These are phyloP conservation scores for Ophiostoma angusticollis DNA, from an alignment of 2,329 filamentous ascomycete species.

Conservation along the genomic window DNA sequence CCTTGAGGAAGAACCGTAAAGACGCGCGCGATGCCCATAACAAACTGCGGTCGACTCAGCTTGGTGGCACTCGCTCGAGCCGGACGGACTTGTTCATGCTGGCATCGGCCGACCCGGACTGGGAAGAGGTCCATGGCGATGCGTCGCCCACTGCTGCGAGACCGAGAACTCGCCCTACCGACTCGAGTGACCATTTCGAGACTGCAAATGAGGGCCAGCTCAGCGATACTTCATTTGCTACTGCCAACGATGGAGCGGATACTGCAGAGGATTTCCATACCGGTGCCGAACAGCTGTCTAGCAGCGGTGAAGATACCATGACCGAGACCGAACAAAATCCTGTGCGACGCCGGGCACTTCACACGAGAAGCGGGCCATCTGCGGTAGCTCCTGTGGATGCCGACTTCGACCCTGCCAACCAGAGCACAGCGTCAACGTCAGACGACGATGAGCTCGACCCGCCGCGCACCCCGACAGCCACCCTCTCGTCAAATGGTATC, in stretches of 20 bases:
- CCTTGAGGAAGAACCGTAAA: slow-evolving; percentile 51
- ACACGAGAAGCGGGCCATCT: background rate
- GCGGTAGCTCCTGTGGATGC: background rate
- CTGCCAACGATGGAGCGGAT: slow-evolving; percentile 65
- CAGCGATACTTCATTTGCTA: slow-evolving; percentile 51
- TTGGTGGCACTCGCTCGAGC: slow-evolving; percentile 62
- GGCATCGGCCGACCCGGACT: slow-evolving; percentile 61
- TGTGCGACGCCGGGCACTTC: slow-evolving; percentile 4
- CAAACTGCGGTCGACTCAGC: slow-evolving; percentile 47
- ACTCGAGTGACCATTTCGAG: slow-evolving; percentile 59
- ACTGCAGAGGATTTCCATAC: slow-evolving; percentile 95
- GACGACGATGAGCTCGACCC: slow-evolving; percentile 57
- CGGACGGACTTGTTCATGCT: slow-evolving; percentile 59
- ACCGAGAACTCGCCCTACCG: slow-evolving; percentile 21
- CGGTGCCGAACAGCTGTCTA: slow-evolving; percentile 59
- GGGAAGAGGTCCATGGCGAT: slow-evolving; percentile 63
- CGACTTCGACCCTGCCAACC: slow-evolving; percentile 25
- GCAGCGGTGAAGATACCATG: slow-evolving; percentile 58
- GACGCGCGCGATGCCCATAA: slow-evolving; percentile 67
- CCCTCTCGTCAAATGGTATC: slow-evolving; percentile 38
- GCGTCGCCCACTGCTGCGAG: slow-evolving; percentile 33
- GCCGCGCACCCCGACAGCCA: slow-evolving; percentile 48
- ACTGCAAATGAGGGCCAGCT: slow-evolving; percentile 58
- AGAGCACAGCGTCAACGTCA: slow-evolving; percentile 83
- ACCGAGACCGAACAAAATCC: slow-evolving; percentile 62